phyloP scores from a whole-genome alignment of 1,284 basidiomycete species.

The Naganishia cerealis region DNA sequence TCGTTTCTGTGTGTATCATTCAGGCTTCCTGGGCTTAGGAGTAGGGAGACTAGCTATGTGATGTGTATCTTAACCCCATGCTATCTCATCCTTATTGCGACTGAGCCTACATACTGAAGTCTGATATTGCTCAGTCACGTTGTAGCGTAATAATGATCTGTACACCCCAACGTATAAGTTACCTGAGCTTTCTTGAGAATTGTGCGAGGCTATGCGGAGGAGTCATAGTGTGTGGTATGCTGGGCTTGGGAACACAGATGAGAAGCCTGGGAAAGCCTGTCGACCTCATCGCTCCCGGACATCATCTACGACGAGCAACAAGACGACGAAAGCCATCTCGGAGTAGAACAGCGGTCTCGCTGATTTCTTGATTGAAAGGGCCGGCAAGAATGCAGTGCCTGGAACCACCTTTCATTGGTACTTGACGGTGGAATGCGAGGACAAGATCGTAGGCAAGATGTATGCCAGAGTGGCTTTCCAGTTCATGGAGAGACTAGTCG shows the following conservation, averaged over 20 bases:
- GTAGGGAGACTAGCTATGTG: conserved; percentile 24
- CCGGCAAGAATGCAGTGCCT: conserved; percentile 75
- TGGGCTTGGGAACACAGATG: too few species aligned
- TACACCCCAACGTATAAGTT: too few species aligned
- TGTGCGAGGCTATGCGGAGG: too few species aligned
- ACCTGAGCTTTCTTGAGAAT: too few species aligned
- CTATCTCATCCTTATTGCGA: neutral
- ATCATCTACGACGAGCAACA: conserved; percentile 57
- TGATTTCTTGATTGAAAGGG: conserved; percentile 84
- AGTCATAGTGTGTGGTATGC: too few species aligned
- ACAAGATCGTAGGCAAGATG: conserved; percentile 79
- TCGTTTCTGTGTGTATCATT: neutral
- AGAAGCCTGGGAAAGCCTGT: too few species aligned
- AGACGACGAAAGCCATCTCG: conserved; percentile 61
- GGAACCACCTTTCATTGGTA: conserved; percentile 97
- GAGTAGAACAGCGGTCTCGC: conserved; percentile 81
- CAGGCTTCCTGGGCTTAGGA: conserved; percentile 18
- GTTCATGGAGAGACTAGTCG: conserved; percentile 80
- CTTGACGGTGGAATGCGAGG: conserved; percentile 85
- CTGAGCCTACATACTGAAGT: neutral
- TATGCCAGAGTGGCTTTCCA: conserved; percentile 84
- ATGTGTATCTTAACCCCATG: neutral
- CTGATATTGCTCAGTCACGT: neutral
- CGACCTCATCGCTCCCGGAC: conserved; percentile 50
- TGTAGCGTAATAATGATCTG: neutral